Conservation (phyloP, 139 green algal species). For the Penium margaritaceum region DNA sequence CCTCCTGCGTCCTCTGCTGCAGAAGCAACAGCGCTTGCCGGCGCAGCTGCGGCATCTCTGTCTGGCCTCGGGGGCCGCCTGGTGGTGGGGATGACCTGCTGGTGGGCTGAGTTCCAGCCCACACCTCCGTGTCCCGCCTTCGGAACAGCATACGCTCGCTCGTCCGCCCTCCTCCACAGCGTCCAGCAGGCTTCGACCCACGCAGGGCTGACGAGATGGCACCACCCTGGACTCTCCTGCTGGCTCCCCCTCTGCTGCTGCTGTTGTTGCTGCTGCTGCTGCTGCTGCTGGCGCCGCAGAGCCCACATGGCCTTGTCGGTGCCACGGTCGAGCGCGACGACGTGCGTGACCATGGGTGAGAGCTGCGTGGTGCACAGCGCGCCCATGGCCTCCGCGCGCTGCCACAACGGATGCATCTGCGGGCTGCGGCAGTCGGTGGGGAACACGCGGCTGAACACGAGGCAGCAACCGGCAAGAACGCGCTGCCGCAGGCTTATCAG, state of each 20-base stretch:
- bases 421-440: constrained; percentile 49
- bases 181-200: constrained; percentile 23
- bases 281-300: background rate
- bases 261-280: too few relatives aligned
- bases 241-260: too few relatives aligned
- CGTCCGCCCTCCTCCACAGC: constrained; percentile 27
- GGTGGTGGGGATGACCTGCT: too few relatives aligned
- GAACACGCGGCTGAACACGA: constrained; percentile 73
- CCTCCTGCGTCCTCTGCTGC: too few relatives aligned
- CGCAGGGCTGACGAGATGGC: constrained; percentile 21
- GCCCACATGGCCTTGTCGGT: constrained; percentile 46
- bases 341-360: constrained; percentile 53
- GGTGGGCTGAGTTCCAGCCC: too few relatives aligned
- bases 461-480: constrained; percentile 53
- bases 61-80: too few relatives aligned
- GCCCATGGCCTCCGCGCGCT: constrained; percentile 63
- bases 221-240: too few relatives aligned
- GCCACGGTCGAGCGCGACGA: constrained; percentile 52
- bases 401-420: constrained; percentile 65
- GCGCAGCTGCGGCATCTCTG: too few relatives aligned
- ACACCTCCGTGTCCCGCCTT: too few relatives aligned
- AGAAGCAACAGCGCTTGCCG: too few relatives aligned
- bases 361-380: constrained; percentile 50
- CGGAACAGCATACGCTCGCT: constrained; percentile 22
- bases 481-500: constrained; percentile 31